Percentiles rank a stretch among this genome's conserved stretches.
phyloP scores from a whole-genome alignment of 2,329 filamentous ascomycete species.

The Alternaria tenuissima region DNA sequence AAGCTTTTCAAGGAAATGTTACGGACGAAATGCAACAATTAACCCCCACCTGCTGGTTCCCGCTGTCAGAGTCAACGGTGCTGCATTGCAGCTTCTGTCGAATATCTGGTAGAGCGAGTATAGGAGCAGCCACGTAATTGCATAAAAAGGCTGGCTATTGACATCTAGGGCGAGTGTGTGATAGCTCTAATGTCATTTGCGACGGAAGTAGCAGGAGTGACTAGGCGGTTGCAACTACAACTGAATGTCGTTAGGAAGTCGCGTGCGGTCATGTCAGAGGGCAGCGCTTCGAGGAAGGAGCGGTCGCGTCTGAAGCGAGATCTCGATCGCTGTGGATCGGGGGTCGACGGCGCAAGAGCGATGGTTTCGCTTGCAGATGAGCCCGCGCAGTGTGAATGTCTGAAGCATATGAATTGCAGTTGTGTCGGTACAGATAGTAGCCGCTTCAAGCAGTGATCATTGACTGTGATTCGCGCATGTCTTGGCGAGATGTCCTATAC shows the following conservation, averaged over 20 bases:
- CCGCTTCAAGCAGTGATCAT: slow-evolving; percentile 8
- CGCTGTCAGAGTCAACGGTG: neutral
- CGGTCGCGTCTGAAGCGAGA: slow-evolving; percentile 8
- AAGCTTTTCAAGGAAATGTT: neutral
- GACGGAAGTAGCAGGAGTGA: neutral
- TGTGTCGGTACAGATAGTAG: neutral
- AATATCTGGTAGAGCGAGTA: neutral
- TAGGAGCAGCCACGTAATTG: neutral
- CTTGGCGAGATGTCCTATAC: slow-evolving; percentile 31
- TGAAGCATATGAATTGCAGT: neutral
- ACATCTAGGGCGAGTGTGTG: neutral
- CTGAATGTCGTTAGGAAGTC: neutral
- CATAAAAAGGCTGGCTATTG: neutral
- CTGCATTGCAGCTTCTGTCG: neutral
- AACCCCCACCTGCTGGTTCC: neutral
- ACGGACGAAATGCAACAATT: slow-evolving; percentile 2
- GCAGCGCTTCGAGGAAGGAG: neutral
- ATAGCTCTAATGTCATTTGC: neutral
- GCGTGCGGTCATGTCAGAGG: neutral
- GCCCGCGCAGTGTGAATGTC: neutral
- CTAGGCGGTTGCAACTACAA: neutral
- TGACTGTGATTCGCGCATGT: slow-evolving; percentile 12
- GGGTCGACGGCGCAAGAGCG: slow-evolving; percentile 2
- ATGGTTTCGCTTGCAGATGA: slow-evolving; percentile 7
- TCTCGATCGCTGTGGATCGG: slow-evolving; percentile 9